Conservation (phyloP, 306 rosid species). For the Mucuna pruriens region DNA sequence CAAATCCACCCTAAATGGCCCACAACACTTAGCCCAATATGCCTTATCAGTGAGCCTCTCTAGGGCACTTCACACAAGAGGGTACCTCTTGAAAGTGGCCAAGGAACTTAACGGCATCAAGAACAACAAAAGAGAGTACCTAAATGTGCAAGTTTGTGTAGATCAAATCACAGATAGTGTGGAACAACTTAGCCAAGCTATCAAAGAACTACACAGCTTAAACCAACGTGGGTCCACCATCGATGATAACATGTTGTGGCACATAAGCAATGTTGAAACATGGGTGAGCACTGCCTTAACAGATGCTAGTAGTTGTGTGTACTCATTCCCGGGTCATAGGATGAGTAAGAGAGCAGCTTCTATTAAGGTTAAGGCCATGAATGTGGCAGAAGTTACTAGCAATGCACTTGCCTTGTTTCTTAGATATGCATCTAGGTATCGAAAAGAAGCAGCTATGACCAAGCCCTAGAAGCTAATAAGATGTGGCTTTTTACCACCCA, state of each 20-base stretch:
- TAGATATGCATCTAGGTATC: slow-evolving; percentile 50
- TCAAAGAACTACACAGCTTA: slow-evolving; percentile 47
- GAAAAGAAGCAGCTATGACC: neutral
- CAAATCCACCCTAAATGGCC: slow-evolving; percentile 39
- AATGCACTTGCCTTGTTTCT: slow-evolving; percentile 68
- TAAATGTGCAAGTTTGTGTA: slow-evolving; percentile 54
- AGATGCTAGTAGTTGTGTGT: slow-evolving; percentile 57
- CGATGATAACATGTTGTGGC: slow-evolving; percentile 57
- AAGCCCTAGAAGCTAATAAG: slow-evolving; percentile 30
- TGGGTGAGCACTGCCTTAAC: slow-evolving; percentile 72
- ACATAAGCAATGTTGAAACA: slow-evolving; percentile 64
- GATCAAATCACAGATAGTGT: slow-evolving; percentile 60
- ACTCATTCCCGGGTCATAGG: slow-evolving; percentile 45
- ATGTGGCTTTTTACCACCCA: slow-evolving; percentile 3
- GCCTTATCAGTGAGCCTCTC: slow-evolving; percentile 61
- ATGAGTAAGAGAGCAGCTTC: slow-evolving; percentile 61
- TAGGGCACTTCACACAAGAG: slow-evolving; percentile 49
- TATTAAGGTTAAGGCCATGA: slow-evolving; percentile 56
- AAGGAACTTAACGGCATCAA: slow-evolving; percentile 41
- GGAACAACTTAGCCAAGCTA: slow-evolving; percentile 55
- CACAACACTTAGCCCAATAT: slow-evolving; percentile 51
- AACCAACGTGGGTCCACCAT: neutral
- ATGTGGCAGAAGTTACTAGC: slow-evolving; percentile 65
- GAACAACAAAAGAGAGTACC: slow-evolving; percentile 38
- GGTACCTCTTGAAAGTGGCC: slow-evolving; percentile 44